These are phyloP conservation scores for Phytophthora palmivora DNA, from an alignment of 352 stramenopile genomes.

Conservation along the genomic window DNA sequence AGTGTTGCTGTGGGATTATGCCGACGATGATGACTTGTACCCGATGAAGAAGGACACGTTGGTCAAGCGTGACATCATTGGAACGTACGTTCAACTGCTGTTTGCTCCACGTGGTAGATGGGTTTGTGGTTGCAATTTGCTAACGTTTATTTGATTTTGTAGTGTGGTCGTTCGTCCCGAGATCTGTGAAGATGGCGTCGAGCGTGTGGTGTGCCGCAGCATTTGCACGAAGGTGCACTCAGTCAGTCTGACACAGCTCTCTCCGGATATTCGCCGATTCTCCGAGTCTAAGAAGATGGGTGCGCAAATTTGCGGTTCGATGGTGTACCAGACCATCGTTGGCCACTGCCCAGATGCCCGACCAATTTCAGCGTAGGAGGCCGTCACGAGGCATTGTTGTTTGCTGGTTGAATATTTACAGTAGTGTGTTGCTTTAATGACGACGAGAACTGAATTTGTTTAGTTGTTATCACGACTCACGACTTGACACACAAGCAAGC, in stretches of 20 bases:
- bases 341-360: slow-evolving; percentile 33
- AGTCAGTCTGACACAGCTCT: slow-evolving; percentile 22
- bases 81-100: slow-evolving; percentile 33
- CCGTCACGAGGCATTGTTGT: background rate
- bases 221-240: slow-evolving; percentile 49
- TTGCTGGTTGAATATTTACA: slow-evolving; percentile 34
- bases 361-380: slow-evolving; percentile 31
- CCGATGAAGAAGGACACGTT: slow-evolving; percentile 34
- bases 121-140: background rate
- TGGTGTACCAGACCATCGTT: slow-evolving; percentile 42
- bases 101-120: background rate
- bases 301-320: slow-evolving; percentile 40
- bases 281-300: slow-evolving; percentile 42
- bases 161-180: slow-evolving; percentile 44
- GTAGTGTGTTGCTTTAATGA: slow-evolving; percentile 21
- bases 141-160: slow-evolving; percentile 20
- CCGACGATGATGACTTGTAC: slow-evolving; percentile 39
- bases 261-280: slow-evolving; percentile 34
- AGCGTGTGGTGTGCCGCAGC: slow-evolving; percentile 43
- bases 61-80: slow-evolving; percentile 45
- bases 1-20: slow-evolving; percentile 43
- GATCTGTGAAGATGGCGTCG: slow-evolving; percentile 41
- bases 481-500: no score
- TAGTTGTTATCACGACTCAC: no score
- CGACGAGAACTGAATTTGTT: no score